These are phyloP conservation scores for Neofusicoccum laricinum DNA, from an alignment of 2,329 filamentous ascomycete species.

Conservation along the genomic window DNA sequence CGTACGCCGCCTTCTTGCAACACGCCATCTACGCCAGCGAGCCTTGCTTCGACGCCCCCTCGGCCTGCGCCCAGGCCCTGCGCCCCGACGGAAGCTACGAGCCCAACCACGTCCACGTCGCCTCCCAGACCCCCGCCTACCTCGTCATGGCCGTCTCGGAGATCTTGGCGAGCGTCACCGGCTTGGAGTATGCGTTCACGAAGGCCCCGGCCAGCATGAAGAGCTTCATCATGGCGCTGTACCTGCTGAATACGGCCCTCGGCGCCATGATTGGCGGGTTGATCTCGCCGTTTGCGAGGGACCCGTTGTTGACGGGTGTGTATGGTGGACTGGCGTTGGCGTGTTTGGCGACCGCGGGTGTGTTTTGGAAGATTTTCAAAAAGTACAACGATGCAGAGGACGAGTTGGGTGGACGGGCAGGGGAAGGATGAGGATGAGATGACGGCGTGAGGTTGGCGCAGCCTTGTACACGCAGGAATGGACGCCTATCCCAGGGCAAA, in stretches of 20 bases:
- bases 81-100: constrained; percentile 26
- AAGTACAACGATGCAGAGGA: constrained; percentile 1
- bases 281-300: constrained; percentile 57
- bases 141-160: constrained; percentile 45
- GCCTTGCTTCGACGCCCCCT: constrained; percentile 51
- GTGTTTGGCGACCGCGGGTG: constrained; percentile 47
- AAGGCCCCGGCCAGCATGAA: constrained; percentile 48
- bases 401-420: not conserved
- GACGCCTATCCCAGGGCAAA: too few species aligned
- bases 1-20: constrained; percentile 57
- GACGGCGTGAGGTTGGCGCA: not conserved
- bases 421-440: not conserved
- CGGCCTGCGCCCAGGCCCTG: constrained; percentile 35
- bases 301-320: constrained; percentile 67
- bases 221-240: constrained; percentile 53
- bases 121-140: constrained; percentile 45
- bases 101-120: constrained; percentile 46
- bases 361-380: constrained; percentile 54
- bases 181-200: constrained; percentile 47
- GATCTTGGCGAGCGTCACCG: constrained; percentile 48
- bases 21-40: constrained; percentile 53
- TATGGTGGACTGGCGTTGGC: constrained; percentile 57
- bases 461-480: not conserved
- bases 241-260: constrained; percentile 58
- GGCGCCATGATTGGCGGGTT: constrained; percentile 61